Base-by-base conservation (phyloP, 768 basidiomycete genomes). In the Melanogaster broomeanus region DNA sequence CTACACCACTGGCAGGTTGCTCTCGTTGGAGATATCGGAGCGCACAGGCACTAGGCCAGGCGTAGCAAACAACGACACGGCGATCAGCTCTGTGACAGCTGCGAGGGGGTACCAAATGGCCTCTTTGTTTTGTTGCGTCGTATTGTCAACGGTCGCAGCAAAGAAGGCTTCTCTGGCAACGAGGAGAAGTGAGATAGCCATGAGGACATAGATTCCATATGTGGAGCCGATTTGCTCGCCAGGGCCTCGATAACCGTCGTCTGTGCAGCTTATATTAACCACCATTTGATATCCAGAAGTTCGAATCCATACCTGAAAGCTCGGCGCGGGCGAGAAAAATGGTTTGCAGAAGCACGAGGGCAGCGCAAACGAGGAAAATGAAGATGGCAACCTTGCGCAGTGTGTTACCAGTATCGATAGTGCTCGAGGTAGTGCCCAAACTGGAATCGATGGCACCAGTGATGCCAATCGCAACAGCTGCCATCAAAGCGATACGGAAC, bases 1-100 rank as follows among this genome's bases (percentile, higher is more conserved):
- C n/a, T n/a, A n/a, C n/a, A n/a, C n/a, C n/a, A n/a, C n/a, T 18
- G 44, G 45, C 31, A 35, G 19, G 27, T 21, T 42, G 6, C 24
- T 13, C 2, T 45, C 45, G 15, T 55, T 51, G 12, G 44, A 33
- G 16, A 33, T 38, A 16, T 56, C 52, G 3, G 48, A 50, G 19
- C 53, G 53, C 21, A 48, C 42, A 18, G 70, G 69, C n/a, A 73
- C 68, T 0, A 73, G 56, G 30, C 72, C 69, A 5, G 67, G 68
- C 3, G 58, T 35, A 15, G 59, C 45, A 45, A 69, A 71, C 28
- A 70, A 44, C 37, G 45, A 4, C 13, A 68, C 61, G 9, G 65
- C 71, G 21, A 73, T 45, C 28, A 66, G 53, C 44, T 73, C 71
- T 11, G 72, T 59, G 13, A 66, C 45, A 2, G 53, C 72, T 19